Evolutionary conservation across 805 yeast species (phyloP), one percentile per base, ranked within the genome.

Genomic region (Scheffersomyces spartinae): DNA sequence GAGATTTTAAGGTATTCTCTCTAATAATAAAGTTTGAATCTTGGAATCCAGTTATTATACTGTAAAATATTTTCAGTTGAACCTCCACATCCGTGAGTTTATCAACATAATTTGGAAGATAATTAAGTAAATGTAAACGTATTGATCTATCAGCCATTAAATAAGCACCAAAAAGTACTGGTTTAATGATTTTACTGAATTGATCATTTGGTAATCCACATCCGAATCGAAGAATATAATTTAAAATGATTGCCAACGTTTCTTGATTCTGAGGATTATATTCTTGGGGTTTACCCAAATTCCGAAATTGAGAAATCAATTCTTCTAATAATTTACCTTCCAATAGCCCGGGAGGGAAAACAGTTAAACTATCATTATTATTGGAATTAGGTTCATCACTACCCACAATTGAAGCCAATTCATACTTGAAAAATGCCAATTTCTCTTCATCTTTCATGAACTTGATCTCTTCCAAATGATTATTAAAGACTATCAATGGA

Each of bases 21-120:
- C 96, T 61, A 20, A 88, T 71, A n/a, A 76, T 64, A 3, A 74
- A 68, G 44, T 83, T 86, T 1, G 91, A 71, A 46, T 88, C 98
- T 17, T 75, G 71, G 40, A 88, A 79, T 0, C 98, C 97, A 10
- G 78, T 72, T n/a, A 76, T 52, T 39, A 81, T 61, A 24, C 66
- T 65, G 7, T 71, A 69, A 47, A 81, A 83, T 1, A 91, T 64
- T 36, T 69, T 73, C 35, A 67, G 74, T 35, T 77, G 77, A 4
- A 86, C 68, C 16, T 78, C 83, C 22, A 65, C 50, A 20, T 70
- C 71, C 3, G 71, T 59, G 13, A 84, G 46, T 18, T 49, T 48
- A 1, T 55, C 56, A 15, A 72, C 57, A 32, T 68, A 71, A 9
- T 55, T 47, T 0, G 85, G 75, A 29, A 88, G 52, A 23, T 71